phyloP scores from a whole-genome alignment of 148 eudicot genomes.

The Heliosperma pusillum region DNA sequence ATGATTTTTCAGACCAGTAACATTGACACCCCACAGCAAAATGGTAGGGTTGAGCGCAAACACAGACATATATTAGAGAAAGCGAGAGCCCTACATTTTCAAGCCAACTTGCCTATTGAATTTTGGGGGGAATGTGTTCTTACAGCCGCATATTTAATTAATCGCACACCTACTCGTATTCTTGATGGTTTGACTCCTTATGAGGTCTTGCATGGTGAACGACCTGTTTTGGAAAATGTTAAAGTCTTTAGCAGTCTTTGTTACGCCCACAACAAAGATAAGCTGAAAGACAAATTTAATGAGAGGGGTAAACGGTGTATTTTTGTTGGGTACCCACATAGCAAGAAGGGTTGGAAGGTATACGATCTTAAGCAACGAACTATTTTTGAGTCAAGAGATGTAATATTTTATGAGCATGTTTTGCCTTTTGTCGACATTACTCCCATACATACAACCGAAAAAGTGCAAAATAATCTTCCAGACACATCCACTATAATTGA shows the following conservation, averaged over 20 bases:
- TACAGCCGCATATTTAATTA: neutral
- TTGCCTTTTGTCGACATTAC: neutral
- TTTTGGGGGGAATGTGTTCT: neutral
- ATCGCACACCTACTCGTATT: neutral
- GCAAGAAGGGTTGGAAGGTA: conserved; percentile 4
- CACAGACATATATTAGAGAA: neutral
- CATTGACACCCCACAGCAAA: conserved; percentile 4
- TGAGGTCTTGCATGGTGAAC: neutral
- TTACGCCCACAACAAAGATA: neutral
- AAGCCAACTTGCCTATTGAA: neutral
- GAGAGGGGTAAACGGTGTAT: neutral
- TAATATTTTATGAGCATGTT: neutral
- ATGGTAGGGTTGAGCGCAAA: neutral
- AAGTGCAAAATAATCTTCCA: neutral
- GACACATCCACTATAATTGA: neutral
- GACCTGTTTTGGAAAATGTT: neutral
- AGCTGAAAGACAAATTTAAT: neutral
- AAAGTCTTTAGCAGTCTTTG: conserved; percentile 3
- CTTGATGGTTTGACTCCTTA: neutral
- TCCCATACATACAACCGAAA: neutral
- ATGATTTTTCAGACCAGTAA: neutral
- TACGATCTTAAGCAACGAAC: neutral
- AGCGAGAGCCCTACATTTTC: neutral
- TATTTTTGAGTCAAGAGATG: neutral
- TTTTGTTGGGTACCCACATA: neutral